A percentile compares a stretch with the other conserved stretches of the same genome.
phyloP scores from a whole-genome alignment of 495 filamentous ascomycete species.

The Penicillium odoratum region DNA sequence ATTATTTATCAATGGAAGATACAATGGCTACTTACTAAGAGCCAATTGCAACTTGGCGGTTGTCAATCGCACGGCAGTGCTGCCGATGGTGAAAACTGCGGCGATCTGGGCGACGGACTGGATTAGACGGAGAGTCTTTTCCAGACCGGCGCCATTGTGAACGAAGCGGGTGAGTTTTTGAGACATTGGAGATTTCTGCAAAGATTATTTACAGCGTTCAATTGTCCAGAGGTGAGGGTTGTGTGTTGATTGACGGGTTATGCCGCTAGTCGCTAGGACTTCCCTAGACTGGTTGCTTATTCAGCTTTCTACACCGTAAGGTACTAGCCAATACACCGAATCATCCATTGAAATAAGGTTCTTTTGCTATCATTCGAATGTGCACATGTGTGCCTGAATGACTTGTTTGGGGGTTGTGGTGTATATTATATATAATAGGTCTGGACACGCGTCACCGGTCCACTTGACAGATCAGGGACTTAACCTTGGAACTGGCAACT shows the following conservation, averaged over 20 bases:
- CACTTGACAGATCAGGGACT: too few relatives aligned
- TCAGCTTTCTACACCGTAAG: slow-evolving; percentile 7
- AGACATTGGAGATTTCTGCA: not conserved
- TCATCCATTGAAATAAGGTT: too few relatives aligned
- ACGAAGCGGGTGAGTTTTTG: slow-evolving; percentile 39
- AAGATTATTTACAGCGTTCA: not conserved
- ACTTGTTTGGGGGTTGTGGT: too few relatives aligned
- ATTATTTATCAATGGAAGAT: not conserved
- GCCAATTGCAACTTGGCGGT: slow-evolving; percentile 37
- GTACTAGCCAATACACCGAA: not conserved
- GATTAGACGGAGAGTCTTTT: slow-evolving; percentile 61
- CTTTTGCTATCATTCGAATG: too few relatives aligned
- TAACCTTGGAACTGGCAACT: too few relatives aligned
- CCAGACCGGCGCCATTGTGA: slow-evolving; percentile 48
- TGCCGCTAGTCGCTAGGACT: not conserved
- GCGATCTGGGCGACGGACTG: slow-evolving; percentile 56
- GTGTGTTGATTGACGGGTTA: slow-evolving; percentile 10
- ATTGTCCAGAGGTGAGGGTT: not conserved
- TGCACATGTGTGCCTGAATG: too few relatives aligned
- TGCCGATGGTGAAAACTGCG: slow-evolving; percentile 35
- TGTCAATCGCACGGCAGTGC: slow-evolving; percentile 25
- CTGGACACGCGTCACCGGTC: too few relatives aligned
- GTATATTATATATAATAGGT: too few relatives aligned
- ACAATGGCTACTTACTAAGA: slow-evolving; percentile 26
- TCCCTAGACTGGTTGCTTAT: slow-evolving; percentile 9